Evolutionary conservation across 2,329 filamentous ascomycete genomes (phyloP), one percentile per base, ranked within the genome.

Genomic region (Aquanectria penicillioides): DNA sequence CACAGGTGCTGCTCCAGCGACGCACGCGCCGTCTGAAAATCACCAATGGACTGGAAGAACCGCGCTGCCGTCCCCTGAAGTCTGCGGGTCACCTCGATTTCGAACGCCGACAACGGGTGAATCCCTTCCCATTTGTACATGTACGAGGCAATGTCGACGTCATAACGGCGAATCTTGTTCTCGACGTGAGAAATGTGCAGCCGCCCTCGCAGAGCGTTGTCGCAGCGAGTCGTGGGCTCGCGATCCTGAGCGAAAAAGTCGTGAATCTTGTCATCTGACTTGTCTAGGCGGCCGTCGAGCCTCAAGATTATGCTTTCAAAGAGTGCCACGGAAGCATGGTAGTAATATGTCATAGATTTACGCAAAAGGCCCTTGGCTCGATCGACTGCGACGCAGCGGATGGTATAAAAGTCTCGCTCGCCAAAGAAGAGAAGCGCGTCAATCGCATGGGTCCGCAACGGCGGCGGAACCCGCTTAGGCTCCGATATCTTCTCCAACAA

Each of bases 141-240:
- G 13, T 57, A 64, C 0, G 67, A 62, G 0, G 71, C 62, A 3
- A 75, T 68, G 10, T 72, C 72, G 0, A 56, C 57, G 6, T 75
- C 73, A 36, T 73, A 74, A 1, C 67, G 63, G 18, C 72, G 69
- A 2, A 75, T 73, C 46, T 74, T 75, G 29, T 73, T 75, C 31
- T 75, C 74, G 2, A 75, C 61, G n/a, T 69, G 67, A 0, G 74
- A 74, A 1, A 76, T 73, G 18, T 75, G 74, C 4, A 75, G 58
- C 2, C 74, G 66, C n/a, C 74, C 74, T 6, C 57, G 58, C 0
- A 75, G 25, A 0, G 72, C 71, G 2, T 73, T 72, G 13, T 75
- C 73, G 6, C 65, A 63, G 6, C 69, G 64, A 0, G 67, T 72
- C 2, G 36, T 23, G 0, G 61, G 57, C 1, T 53, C 46, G 4